Base-by-base conservation (phyloP, 2,329 filamentous ascomycete genomes). In the Colletotrichum sp. region DNA sequence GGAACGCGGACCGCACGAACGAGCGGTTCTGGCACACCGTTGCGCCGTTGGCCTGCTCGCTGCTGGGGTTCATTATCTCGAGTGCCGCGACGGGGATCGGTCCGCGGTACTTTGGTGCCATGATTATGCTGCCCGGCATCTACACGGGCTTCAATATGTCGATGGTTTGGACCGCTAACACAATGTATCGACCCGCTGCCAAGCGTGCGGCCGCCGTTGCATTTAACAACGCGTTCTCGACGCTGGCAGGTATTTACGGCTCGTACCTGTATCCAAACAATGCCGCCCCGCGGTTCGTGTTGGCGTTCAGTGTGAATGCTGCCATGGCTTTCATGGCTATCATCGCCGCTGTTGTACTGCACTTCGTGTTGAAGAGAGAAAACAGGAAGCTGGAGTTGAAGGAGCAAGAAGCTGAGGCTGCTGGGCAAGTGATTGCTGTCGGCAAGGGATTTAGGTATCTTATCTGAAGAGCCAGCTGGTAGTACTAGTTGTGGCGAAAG, bases 221-320 rank as follows among this genome's bases (percentile, higher is more conserved):
- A 1, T 79, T 80, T 8, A 78, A 79, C 28, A 81, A 80, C 32
- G 78, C 79, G 5, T 52, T 80, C 15, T 71, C 78, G 4, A 79
- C 78, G 2, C 52, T 81, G 4, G 76, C 78, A 8, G 75, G 76
- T n/a, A 78, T 81, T 28, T 80, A 81, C 58, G 78, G 79, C 28
- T 79, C 80, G 1, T 81, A 80, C 72, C 18, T 81, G 28, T 80
- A 81, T 36, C 77, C 79, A 3, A 77, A 76, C 55, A 64, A 80
- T 10, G 79, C 77, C 3, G 78, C 67, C 2, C 80, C 79, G 1
- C 71, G 80, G 2, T 81, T 81, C 30, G 75, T 79, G 8, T 48
- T 80, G 39, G 80, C 79, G 3, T 81, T 81, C 61, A 78, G 76
- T 22, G 79, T 80, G 2, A 80, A 81, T 55, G 79, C 79, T 2